phyloP scores from a whole-genome alignment of 371 early-diverging fungal genomes.

The Furculomyces boomerangus region DNA sequence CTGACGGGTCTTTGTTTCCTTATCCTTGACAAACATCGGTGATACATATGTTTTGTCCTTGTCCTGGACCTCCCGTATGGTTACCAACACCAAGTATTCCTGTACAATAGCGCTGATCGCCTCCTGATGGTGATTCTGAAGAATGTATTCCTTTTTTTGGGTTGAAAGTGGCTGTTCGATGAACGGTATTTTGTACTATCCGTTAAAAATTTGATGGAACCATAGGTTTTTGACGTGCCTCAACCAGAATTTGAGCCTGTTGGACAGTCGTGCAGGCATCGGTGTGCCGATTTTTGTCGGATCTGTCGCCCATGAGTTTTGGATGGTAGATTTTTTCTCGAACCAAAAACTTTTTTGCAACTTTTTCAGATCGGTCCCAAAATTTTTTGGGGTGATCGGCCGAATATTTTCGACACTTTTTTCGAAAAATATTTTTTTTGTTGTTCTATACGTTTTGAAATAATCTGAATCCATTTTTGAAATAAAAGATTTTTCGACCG shows the following conservation, averaged over 20 bases:
- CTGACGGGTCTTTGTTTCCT: not conserved
- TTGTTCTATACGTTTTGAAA: not conserved
- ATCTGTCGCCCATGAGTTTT: not conserved
- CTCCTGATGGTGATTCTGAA: not conserved
- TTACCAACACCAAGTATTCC: not conserved
- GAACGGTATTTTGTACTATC: not conserved
- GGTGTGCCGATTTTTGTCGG: not conserved
- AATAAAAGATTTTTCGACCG: not conserved
- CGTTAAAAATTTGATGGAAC: not conserved
- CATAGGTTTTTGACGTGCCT: not conserved
- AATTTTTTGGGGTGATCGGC: not conserved
- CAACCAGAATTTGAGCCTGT: not conserved
- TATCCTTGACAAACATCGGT: not conserved
- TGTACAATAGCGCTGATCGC: not conserved
- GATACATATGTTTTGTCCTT: not conserved
- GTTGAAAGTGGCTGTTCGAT: not conserved
- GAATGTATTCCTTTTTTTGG: not conserved
- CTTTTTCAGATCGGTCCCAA: not conserved
- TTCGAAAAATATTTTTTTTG: not conserved
- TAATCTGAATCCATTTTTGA: not conserved
- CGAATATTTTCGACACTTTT: not conserved
- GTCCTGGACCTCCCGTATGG: not conserved
- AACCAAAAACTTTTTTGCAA: not conserved
- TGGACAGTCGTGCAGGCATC: not conserved
- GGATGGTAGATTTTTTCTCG: not conserved